These are phyloP conservation scores for Plasmopara viticola DNA, from an alignment of 352 stramenopile genomes.

Conservation along the genomic window DNA sequence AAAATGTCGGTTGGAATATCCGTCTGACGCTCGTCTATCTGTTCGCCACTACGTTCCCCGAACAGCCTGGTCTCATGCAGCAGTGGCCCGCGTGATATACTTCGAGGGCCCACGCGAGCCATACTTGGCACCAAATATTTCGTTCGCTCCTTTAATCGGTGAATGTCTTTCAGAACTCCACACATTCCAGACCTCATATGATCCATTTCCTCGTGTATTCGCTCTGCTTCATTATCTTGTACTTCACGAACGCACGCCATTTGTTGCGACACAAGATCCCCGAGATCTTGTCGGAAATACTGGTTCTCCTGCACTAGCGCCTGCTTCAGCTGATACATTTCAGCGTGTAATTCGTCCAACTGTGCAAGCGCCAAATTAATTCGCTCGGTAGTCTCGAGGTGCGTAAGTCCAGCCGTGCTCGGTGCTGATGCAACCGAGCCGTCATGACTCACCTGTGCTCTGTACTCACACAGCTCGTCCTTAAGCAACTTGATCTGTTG, in stretches of 20 bases:
- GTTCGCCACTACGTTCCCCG: conserved; percentile 12
- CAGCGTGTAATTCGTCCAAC: conserved; percentile 35
- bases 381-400: conserved; percentile 18
- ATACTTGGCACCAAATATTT: conserved; percentile 58
- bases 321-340: conserved; percentile 55
- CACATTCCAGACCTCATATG: conserved; percentile 60
- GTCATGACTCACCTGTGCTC: conserved; percentile 10
- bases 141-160: conserved; percentile 60
- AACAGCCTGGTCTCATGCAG: conserved; percentile 2
- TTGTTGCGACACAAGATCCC: conserved; percentile 42
- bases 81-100: conserved; percentile 10
- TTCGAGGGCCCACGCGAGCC: conserved; percentile 21
- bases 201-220: conserved; percentile 53
- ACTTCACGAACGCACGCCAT: conserved; percentile 40
- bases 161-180: conserved; percentile 57
- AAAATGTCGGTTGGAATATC: conserved; percentile 5
- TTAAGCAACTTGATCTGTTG: conserved; percentile 22
- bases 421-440: neutral
- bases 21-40: conserved; percentile 11
- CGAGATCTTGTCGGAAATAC: conserved; percentile 37
- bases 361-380: conserved; percentile 43
- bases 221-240: conserved; percentile 49
- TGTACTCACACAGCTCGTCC: conserved; percentile 21
- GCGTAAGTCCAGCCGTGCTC: conserved; percentile 1
- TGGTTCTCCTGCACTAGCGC: conserved; percentile 43